These are phyloP conservation scores for Leccinum incarnatum DNA, from an alignment of 768 basidiomycete species.

Conservation along the genomic window DNA sequence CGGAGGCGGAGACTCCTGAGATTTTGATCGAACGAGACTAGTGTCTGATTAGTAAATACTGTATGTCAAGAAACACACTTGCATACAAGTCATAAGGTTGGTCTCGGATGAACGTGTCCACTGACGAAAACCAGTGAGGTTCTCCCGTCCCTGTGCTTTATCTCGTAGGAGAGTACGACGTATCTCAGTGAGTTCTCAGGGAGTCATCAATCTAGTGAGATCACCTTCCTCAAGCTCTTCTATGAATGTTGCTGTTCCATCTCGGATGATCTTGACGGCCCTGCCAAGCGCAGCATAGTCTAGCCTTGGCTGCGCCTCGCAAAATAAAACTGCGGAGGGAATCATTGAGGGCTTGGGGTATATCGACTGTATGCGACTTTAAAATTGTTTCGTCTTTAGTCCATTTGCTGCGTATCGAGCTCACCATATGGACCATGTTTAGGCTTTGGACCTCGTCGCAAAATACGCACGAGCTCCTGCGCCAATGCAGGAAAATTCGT, in stretches of 20 bases:
- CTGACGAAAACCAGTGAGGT: slow-evolving; percentile 83
- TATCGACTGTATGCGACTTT: slow-evolving; percentile 67
- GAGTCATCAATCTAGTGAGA: slow-evolving; percentile 32
- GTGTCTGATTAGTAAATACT: background rate
- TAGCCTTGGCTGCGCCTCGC: slow-evolving; percentile 59
- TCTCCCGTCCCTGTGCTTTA: slow-evolving; percentile 76
- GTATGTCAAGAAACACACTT: slow-evolving; percentile 64
- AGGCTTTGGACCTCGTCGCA: slow-evolving; percentile 47
- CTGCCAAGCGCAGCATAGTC: slow-evolving; percentile 55
- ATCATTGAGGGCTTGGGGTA: slow-evolving; percentile 67
- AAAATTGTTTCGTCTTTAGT: background rate
- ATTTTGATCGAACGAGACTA: background rate
- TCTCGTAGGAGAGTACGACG: slow-evolving; percentile 79
- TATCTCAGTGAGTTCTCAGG: slow-evolving; percentile 87
- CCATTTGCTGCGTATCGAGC: background rate
- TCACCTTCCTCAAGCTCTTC: slow-evolving; percentile 85
- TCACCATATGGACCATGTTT: slow-evolving; percentile 44
- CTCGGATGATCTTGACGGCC: slow-evolving; percentile 71
- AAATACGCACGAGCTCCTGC: slow-evolving; percentile 35
- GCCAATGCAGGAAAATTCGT: slow-evolving; percentile 41
- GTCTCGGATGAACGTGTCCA: slow-evolving; percentile 85
- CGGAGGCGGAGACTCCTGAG: background rate
- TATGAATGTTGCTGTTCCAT: slow-evolving; percentile 81
- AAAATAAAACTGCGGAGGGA: slow-evolving; percentile 76
- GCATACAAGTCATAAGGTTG: slow-evolving; percentile 69